Evolutionary conservation across 805 yeast genomes (phyloP).

Genomic region (Torulaspora franciscae): DNA sequence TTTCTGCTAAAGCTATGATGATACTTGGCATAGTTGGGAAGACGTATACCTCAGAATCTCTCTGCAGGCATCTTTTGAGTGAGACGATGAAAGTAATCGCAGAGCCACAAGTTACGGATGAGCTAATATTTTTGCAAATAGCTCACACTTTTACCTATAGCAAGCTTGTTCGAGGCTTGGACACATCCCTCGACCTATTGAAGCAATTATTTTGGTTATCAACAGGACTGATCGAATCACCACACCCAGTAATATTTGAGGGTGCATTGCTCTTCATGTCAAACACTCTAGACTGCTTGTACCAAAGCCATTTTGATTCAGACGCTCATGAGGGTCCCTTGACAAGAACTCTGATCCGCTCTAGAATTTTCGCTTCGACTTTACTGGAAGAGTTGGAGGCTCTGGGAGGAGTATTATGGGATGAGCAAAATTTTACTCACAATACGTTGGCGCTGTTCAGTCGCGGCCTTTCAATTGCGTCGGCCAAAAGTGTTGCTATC

Average conservation of each 20-base stretch:
- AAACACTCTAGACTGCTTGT: conserved; percentile 34
- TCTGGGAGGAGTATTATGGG: conserved; percentile 38
- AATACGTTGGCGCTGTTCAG: conserved; percentile 45
- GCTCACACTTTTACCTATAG: conserved; percentile 41
- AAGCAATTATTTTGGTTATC: conserved; percentile 39
- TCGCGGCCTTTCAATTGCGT: conserved; percentile 57
- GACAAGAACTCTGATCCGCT: conserved; percentile 31
- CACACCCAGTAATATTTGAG: conserved; percentile 37
- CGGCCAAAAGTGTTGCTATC: conserved; percentile 47
- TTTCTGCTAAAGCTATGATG: conserved; percentile 63
- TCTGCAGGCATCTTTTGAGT: conserved; percentile 34
- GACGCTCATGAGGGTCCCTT: conserved; percentile 28
- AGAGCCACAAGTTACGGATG: conserved; percentile 33
- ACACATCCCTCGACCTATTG: conserved; percentile 31
- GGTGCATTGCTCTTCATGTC: conserved; percentile 40
- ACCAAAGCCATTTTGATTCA: conserved; percentile 33
- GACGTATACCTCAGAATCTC: conserved; percentile 56
- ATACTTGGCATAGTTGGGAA: conserved; percentile 65
- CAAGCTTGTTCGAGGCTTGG: conserved; percentile 39
- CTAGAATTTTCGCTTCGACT: conserved; percentile 39
- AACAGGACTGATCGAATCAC: conserved; percentile 32
- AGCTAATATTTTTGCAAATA: conserved; percentile 31
- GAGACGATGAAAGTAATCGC: conserved; percentile 37
- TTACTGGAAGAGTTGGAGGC: conserved; percentile 43
- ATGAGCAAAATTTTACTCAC: conserved; percentile 46